phyloP scores from a whole-genome alignment of 345 rosid species.

The Eucalyptus victrix region DNA sequence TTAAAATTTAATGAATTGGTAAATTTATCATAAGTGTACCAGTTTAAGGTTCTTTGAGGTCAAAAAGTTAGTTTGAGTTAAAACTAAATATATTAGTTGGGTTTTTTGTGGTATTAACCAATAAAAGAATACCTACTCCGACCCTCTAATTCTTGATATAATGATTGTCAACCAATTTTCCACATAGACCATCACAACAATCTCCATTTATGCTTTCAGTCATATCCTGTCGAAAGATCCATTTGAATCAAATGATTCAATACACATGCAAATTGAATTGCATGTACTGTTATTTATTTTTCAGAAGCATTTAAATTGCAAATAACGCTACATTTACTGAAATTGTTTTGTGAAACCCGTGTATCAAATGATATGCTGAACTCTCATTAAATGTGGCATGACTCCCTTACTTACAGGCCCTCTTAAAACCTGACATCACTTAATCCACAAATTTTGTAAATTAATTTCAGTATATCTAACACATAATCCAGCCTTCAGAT shows the following conservation, averaged over 20 bases:
- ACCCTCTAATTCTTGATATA: neutral
- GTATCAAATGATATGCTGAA: neutral
- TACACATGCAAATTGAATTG: neutral
- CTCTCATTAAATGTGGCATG: neutral
- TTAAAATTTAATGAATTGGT: no score
- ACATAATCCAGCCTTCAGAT: neutral
- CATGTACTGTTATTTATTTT: neutral
- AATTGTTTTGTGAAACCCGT: neutral
- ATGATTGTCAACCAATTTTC: neutral
- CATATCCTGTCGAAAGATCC: neutral
- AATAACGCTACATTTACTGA: neutral
- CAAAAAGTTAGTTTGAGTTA: no score
- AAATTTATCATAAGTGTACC: no score
- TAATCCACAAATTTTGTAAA: neutral
- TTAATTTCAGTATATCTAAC: neutral
- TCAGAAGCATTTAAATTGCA: neutral
- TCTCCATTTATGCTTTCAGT: neutral
- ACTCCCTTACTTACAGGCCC: neutral
- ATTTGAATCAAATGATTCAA: neutral
- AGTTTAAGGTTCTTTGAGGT: no score
- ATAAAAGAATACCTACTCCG: neutral
- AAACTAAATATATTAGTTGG: no score
- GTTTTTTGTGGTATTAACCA: no score
- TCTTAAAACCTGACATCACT: neutral
- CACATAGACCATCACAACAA: neutral